phyloP scores from a whole-genome alignment of 2,329 filamentous ascomycete species.

The Fusarium anthophilum region DNA sequence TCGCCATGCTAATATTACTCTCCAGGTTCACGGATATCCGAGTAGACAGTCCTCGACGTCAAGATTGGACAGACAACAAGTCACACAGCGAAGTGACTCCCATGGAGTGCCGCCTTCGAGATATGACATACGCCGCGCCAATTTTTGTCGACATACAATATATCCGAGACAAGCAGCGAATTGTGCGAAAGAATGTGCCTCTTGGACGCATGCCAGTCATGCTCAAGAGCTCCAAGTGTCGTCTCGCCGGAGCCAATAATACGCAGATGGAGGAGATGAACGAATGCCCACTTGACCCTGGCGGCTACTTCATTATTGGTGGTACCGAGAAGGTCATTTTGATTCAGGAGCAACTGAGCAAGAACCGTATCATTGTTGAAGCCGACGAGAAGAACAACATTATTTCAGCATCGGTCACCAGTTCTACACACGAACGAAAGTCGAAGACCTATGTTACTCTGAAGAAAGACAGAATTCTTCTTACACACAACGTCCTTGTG shows the following conservation, averaged over 20 bases:
- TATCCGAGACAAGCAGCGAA: constrained; percentile 79
- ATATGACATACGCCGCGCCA: constrained; percentile 97
- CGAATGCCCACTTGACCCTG: constrained; percentile 94
- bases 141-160: constrained; percentile 95
- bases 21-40: constrained; percentile 83
- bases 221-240: constrained; percentile 94
- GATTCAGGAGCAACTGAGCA: constrained; percentile 98
- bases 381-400: constrained; percentile 90
- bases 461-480: constrained; percentile 90
- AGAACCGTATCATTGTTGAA: constrained; percentile 98
- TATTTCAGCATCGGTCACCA: constrained; percentile 94
- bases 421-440: constrained; percentile 96
- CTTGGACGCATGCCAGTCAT: constrained; percentile 96
- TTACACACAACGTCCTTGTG: constrained; percentile 91
- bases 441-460: constrained; percentile 96
- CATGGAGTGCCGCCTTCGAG: constrained; percentile 94
- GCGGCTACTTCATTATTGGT: constrained; percentile 97
- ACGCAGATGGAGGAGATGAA: constrained; percentile 90
- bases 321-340: constrained; percentile 99
- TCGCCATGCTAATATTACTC: constrained; percentile 29
- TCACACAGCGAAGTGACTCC: constrained; percentile 82
- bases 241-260: constrained; percentile 84
- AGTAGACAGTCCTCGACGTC: constrained; percentile 81
- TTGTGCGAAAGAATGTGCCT: constrained; percentile 78
- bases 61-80: constrained; percentile 77